These are phyloP conservation scores for Salix exigua DNA, from an alignment of 345 rosid species.

Conservation along the genomic window DNA sequence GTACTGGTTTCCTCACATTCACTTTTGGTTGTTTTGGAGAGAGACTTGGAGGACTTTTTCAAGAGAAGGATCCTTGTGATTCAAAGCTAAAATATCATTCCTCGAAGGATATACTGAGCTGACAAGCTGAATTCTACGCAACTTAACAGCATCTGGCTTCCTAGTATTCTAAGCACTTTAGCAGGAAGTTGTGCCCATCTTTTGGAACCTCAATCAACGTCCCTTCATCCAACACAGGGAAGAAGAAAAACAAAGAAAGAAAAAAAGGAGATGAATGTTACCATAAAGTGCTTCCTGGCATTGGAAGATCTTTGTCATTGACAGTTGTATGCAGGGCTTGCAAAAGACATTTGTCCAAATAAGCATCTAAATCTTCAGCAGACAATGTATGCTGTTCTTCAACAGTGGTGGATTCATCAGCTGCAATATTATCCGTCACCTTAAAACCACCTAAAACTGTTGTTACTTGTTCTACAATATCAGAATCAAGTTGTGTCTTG, in stretches of 20 bases:
- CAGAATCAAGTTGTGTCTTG: slow-evolving; percentile 25
- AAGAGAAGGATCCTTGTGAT: too few species aligned
- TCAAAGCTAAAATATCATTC: too few species aligned
- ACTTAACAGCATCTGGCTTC: too few species aligned
- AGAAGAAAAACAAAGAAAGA: not conserved
- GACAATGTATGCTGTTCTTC: slow-evolving; percentile 49
- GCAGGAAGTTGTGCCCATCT: too few species aligned
- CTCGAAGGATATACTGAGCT: too few species aligned
- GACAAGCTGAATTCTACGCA: too few species aligned
- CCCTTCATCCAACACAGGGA: not conserved
- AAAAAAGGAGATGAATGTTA: slow-evolving; percentile 22
- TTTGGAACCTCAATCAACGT: too few species aligned
- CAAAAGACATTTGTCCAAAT: slow-evolving; percentile 84
- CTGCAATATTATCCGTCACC: slow-evolving; percentile 33
- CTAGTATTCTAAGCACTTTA: too few species aligned
- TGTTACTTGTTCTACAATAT: slow-evolving; percentile 29
- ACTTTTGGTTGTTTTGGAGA: too few species aligned
- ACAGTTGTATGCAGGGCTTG: slow-evolving; percentile 85
- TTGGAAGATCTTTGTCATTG: slow-evolving; percentile 87
- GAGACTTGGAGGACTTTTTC: too few species aligned
- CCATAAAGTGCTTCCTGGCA: slow-evolving; percentile 97
- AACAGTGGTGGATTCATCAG: slow-evolving; percentile 34
- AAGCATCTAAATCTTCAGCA: slow-evolving; percentile 64
- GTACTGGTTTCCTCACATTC: too few species aligned
- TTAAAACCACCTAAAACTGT: slow-evolving; percentile 42